Evolutionary conservation across 2,329 filamentous ascomycete species (phyloP).

Genomic region (Claviceps capensis): DNA sequence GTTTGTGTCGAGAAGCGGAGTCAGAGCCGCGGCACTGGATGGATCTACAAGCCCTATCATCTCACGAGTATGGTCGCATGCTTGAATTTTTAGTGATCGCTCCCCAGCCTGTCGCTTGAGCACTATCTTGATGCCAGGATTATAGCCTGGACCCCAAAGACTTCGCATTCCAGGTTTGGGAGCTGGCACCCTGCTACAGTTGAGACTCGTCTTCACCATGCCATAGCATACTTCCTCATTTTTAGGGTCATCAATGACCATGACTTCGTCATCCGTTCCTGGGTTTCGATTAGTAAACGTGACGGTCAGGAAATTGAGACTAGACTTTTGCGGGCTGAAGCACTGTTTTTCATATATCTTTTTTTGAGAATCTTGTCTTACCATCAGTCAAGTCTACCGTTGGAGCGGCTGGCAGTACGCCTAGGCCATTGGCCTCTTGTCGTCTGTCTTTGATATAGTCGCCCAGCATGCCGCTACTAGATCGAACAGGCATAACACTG

Average conservation of each 20-base stretch:
- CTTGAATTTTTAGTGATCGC: conserved; percentile 48
- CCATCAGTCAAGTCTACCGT: conserved; percentile 47
- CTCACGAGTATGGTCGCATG: conserved; percentile 56
- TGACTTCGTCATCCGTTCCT: conserved; percentile 41
- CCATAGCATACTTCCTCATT: conserved; percentile 71
- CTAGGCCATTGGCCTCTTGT: conserved; percentile 24
- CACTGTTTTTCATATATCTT: background rate
- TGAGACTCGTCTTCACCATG: conserved; percentile 55
- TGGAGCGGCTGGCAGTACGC: conserved; percentile 18
- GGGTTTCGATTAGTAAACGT: background rate
- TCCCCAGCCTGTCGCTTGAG: conserved; percentile 47
- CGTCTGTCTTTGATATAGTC: conserved; percentile 51
- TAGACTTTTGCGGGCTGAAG: background rate
- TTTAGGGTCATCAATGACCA: conserved; percentile 43
- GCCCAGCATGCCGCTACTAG: conserved; percentile 45
- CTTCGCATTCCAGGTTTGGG: conserved; percentile 49
- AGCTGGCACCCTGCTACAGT: conserved; percentile 53
- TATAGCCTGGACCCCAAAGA: conserved; percentile 44
- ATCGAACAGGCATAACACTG: conserved; percentile 14
- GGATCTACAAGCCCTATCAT: conserved; percentile 67
- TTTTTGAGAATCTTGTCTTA: conserved; percentile 12
- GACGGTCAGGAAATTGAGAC: background rate
- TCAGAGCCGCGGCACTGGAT: conserved; percentile 52
- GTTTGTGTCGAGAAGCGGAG: conserved; percentile 57
- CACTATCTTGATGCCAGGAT: conserved; percentile 62